Conservation (phyloP, 1,284 basidiomycete species). For the Moesziomyces globuligerus region DNA sequence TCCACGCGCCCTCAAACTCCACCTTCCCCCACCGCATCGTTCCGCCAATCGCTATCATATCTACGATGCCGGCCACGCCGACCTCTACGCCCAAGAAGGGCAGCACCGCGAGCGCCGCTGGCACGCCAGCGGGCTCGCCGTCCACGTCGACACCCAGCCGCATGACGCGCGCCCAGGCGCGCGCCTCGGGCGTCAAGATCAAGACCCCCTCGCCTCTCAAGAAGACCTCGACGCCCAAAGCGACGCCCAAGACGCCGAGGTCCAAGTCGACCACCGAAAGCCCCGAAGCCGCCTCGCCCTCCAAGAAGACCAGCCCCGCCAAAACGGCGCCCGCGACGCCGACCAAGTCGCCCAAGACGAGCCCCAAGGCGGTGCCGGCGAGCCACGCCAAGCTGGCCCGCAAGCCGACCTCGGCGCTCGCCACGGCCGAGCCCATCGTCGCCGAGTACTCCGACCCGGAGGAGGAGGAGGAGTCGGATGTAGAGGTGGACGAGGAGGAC, state of each 20-base stretch:
- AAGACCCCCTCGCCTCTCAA: conserved; percentile 39
- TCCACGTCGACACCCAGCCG: conserved; percentile 22
- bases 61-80: conserved; percentile 27
- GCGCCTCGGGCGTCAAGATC: conserved; percentile 27
- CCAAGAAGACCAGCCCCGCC: conserved; percentile 18
- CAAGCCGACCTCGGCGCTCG: conserved; percentile 36
- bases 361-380: conserved; percentile 21
- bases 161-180: conserved; percentile 37
- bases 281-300: conserved; percentile 3
- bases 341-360: conserved; percentile 10
- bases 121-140: conserved; percentile 11
- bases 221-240: conserved; percentile 18
- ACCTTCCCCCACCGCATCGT: not conserved
- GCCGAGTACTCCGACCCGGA: conserved; percentile 42
- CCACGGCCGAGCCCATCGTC: conserved; percentile 40
- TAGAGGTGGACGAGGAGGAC: conserved; percentile 28
- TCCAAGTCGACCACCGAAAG: not conserved
- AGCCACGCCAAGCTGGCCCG: conserved; percentile 38
- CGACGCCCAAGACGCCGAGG: conserved; percentile 20
- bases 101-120: not conserved
- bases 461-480: conserved; percentile 27
- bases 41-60: no score
- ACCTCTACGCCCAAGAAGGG: conserved; percentile 40
- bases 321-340: no score
- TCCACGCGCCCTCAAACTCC: not conserved